These are phyloP conservation scores for Bipolaris oryzae DNA, from an alignment of 2,329 filamentous ascomycete genomes.

Conservation along the genomic window DNA sequence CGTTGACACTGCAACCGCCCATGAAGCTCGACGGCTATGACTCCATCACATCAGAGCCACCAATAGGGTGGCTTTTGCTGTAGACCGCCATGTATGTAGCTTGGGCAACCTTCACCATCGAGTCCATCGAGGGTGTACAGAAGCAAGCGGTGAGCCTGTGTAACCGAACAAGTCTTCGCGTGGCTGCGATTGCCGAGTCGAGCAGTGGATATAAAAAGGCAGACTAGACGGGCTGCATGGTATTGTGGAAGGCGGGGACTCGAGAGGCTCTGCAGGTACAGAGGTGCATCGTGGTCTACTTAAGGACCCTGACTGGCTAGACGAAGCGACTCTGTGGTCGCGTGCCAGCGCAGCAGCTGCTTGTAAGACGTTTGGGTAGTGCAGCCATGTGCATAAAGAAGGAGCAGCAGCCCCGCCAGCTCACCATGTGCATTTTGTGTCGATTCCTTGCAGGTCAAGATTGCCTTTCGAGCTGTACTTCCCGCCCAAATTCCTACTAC, in stretches of 20 bases:
- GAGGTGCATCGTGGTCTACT: conserved; percentile 45
- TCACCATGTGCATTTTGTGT: neutral
- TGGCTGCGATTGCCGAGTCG: neutral
- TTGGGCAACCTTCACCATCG: conserved; percentile 25
- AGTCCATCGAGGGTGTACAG: conserved; percentile 16
- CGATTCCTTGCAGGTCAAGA: neutral
- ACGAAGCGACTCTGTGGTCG: conserved; percentile 29
- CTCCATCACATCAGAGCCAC: conserved; percentile 7
- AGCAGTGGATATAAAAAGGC: neutral
- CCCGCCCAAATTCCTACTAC: neutral
- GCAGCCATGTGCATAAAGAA: conserved; percentile 17
- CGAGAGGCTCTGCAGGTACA: conserved; percentile 40
- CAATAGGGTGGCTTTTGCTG: conserved; percentile 34
- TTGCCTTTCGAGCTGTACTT: neutral
- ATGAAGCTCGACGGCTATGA: conserved; percentile 28
- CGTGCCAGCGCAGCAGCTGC: conserved; percentile 37
- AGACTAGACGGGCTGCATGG: conserved; percentile 17
- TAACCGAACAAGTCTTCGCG: conserved; percentile 10
- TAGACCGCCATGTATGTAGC: conserved; percentile 19
- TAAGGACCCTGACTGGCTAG: conserved; percentile 37
- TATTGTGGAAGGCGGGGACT: conserved; percentile 46
- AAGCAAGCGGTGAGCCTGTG: conserved; percentile 36
- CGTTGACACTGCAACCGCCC: conserved; percentile 16
- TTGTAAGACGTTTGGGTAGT: conserved; percentile 26
- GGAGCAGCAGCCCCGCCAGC: neutral